Evolutionary conservation across 1,284 basidiomycete species (phyloP).

Genomic region (Malassezia vespertilionis): DNA sequence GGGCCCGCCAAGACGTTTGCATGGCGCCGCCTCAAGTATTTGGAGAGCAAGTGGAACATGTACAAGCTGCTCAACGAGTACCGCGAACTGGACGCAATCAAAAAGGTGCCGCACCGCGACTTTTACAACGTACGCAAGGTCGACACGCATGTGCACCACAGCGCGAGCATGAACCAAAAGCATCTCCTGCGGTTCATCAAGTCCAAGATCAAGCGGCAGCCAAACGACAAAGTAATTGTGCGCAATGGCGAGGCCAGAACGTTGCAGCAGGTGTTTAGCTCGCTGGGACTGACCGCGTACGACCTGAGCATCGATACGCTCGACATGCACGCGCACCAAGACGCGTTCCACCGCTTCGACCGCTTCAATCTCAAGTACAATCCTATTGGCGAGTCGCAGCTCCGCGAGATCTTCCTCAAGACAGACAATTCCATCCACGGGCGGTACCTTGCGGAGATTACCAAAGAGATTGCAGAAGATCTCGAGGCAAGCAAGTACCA

Average conservation of each 20-base stretch:
- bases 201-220: constrained; percentile 77
- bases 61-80: constrained; percentile 86
- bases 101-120: constrained; percentile 63
- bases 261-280: constrained; percentile 84
- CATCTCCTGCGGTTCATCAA: constrained; percentile 99
- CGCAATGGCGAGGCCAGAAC: constrained; percentile 84
- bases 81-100: constrained; percentile 91
- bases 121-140: constrained; percentile 97
- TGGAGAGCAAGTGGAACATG: constrained; percentile 91
- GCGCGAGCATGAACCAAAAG: constrained; percentile 99
- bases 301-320: constrained; percentile 97
- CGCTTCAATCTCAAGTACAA: constrained; percentile 58
- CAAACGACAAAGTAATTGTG: constrained; percentile 88
- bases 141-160: constrained; percentile 97
- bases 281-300: constrained; percentile 86
- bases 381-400: constrained; percentile 82
- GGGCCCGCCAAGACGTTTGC: constrained; percentile 95
- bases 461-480: constrained; percentile 88
- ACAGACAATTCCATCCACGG: constrained; percentile 72
- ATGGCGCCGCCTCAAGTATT: constrained; percentile 79
- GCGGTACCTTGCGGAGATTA: constrained; percentile 86
- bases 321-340: constrained; percentile 97
- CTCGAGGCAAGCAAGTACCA: constrained; percentile 97
- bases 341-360: constrained; percentile 95
- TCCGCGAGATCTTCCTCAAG: constrained; percentile 96